These are phyloP conservation scores for Bauhinia variegata DNA, from an alignment of 306 rosid species.

Conservation along the genomic window DNA sequence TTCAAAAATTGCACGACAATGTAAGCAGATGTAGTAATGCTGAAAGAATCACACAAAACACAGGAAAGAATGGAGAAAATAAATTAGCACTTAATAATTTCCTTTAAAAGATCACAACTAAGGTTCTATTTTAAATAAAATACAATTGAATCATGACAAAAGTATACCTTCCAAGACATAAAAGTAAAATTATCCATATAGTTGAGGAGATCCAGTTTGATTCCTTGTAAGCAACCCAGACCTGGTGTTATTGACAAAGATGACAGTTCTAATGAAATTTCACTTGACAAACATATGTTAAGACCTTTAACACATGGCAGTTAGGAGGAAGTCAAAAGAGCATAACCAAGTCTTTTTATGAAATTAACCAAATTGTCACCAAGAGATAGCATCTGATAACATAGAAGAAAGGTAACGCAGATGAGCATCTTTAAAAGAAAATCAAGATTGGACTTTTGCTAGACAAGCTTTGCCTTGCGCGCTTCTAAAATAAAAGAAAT, in stretches of 20 bases:
- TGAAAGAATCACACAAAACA: constrained; percentile 36
- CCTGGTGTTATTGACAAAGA: constrained; percentile 46
- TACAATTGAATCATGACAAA: constrained; percentile 16
- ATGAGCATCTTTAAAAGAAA: too few species aligned
- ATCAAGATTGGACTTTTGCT: too few species aligned
- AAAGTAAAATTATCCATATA: constrained; percentile 67
- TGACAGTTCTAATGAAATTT: constrained; percentile 32
- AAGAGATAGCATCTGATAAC: too few species aligned
- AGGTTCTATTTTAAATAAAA: constrained; percentile 1
- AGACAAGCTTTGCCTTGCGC: not conserved
- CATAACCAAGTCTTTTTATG: not conserved
- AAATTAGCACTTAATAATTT: constrained; percentile 24
- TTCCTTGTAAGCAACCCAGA: constrained; percentile 82
- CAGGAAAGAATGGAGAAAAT: constrained; percentile 14
- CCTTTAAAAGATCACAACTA: constrained; percentile 6
- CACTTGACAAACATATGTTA: not conserved
- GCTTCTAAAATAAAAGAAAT: not conserved
- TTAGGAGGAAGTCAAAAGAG: not conserved
- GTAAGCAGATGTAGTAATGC: constrained; percentile 67
- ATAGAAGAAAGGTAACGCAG: too few species aligned
- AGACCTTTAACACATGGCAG: not conserved
- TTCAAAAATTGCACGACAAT: constrained; percentile 66
- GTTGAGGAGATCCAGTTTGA: constrained; percentile 63
- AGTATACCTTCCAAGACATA: constrained; percentile 70
- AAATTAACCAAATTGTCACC: too few species aligned